phyloP scores from a whole-genome alignment of 805 yeast species.

The Nakazawaea pomicola region DNA sequence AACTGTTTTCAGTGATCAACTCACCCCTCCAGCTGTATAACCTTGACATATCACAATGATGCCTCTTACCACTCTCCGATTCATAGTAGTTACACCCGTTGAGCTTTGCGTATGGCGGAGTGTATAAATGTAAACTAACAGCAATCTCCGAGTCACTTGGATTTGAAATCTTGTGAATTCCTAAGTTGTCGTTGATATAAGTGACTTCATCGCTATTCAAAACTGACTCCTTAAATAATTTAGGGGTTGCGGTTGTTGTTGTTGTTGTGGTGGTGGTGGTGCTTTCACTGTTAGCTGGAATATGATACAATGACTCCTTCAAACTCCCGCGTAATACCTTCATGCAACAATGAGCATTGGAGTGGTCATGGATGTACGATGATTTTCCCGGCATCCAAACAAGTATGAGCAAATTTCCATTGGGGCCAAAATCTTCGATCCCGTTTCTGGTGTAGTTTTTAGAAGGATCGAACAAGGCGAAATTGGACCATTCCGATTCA shows the following conservation, averaged over 20 bases:
- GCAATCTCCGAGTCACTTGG: conserved; percentile 38
- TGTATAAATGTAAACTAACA: conserved; percentile 65
- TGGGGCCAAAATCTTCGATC: conserved; percentile 62
- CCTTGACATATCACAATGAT: conserved; percentile 53
- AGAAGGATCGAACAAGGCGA: conserved; percentile 47
- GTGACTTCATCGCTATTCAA: conserved; percentile 43
- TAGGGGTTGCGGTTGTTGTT: conserved; percentile 15
- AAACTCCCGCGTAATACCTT: conserved; percentile 58
- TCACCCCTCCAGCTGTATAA: conserved; percentile 60
- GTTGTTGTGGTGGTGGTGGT: too few relatives aligned
- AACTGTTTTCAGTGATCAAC: conserved; percentile 13
- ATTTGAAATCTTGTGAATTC: conserved; percentile 61
- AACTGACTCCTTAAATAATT: conserved; percentile 20
- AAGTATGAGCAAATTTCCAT: conserved; percentile 61
- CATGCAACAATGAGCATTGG: conserved; percentile 73
- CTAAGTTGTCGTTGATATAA: conserved; percentile 61
- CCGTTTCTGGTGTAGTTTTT: conserved; percentile 66
- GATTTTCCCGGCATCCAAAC: conserved; percentile 69
- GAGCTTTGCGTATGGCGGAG: conserved; percentile 70
- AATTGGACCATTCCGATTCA: conserved; percentile 52
- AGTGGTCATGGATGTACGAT: conserved; percentile 70
- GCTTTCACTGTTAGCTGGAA: conserved; percentile 31
- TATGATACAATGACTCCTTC: conserved; percentile 50
- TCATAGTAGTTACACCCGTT: conserved; percentile 52
- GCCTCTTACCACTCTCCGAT: conserved; percentile 40